Percentiles rank a stretch among this genome's conserved stretches.
Conservation (phyloP, 2,329 filamentous ascomycete genomes). For the Zelopaecilomyces penicillatus region DNA sequence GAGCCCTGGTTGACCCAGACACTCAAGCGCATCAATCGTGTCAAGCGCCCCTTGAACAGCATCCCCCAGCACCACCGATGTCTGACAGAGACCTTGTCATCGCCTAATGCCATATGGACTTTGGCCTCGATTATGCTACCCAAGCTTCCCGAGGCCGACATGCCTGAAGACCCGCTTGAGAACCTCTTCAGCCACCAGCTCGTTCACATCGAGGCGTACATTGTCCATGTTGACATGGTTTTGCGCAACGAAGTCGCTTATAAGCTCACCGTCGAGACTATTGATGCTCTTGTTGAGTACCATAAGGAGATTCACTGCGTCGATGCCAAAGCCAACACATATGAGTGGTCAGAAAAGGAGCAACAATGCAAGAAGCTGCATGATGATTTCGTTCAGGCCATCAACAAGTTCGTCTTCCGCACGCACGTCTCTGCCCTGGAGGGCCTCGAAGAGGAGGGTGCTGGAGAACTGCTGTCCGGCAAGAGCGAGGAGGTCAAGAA, state of each 20-base stretch:
- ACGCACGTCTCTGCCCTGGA: conserved; percentile 83
- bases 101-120: conserved; percentile 86
- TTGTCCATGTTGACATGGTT: conserved; percentile 98
- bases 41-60: conserved; percentile 96
- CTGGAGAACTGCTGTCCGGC: conserved; percentile 83
- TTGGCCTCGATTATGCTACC: conserved; percentile 87
- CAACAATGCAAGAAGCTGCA: conserved; percentile 94
- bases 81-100: conserved; percentile 88
- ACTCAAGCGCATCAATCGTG: conserved; percentile 89
- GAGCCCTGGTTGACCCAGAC: conserved; percentile 96
- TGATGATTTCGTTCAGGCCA: conserved; percentile 89
- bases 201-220: conserved; percentile 90
- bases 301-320: conserved; percentile 93
- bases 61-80: conserved; percentile 92
- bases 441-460: conserved; percentile 92
- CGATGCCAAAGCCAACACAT: conserved; percentile 80
- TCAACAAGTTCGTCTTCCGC: conserved; percentile 95
- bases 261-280: conserved; percentile 92
- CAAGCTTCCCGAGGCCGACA: conserved; percentile 77
- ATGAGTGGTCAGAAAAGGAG: conserved; percentile 95
- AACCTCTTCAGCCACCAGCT: conserved; percentile 89
- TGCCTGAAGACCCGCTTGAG: conserved; percentile 77
- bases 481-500: conserved; percentile 91
- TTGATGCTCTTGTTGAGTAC: conserved; percentile 86
- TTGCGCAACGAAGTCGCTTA: conserved; percentile 94